Evolutionary conservation across 2,329 filamentous ascomycete species (phyloP), one percentile per base, ranked within the genome.

Genomic region (Trichoderma sp.): DNA sequence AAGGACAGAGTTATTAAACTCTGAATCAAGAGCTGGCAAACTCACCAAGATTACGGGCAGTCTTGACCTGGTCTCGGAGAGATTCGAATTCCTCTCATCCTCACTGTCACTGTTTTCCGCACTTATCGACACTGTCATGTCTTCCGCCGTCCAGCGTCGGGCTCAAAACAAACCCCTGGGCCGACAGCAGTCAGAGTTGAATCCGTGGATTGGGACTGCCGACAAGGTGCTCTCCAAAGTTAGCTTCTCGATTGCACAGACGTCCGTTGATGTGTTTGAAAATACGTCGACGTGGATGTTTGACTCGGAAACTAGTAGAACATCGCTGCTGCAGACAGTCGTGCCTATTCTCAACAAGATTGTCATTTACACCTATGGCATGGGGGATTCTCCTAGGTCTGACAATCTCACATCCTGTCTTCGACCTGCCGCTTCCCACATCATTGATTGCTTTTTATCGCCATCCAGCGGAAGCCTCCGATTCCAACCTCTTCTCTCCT

Each of bases 221-320:
- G 92, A 97, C 75, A 92, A 94, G 78, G 88, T 92, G 51, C 88
- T 97, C 75, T 88, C 89, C 58, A 89, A 89, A 62, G 90, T 95
- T 21, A 85, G 94, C 51, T 84, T 91, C 60, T 90, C 91, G 4
- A 92, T 95, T 76, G 91, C 91, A 7, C 90, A 92, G 75, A 91
- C 91, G 2, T 86, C 93, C 74, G 87, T 97, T 28, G 94, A 97
- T 77, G 88, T 97, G 7, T 92, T 97, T 75, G 94, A 97, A 82
- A 96, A 92, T 80, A 93, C 92, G 47, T 89, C 90, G 34, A 94
- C 91, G 6, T 99, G 95, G 96, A 91, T 91, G 75, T 98, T 97
- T 79, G 86, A 88, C 7, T 86, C 88, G 1, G 86, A 89, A 12
- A 84, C 90, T 30, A 91, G 95, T 75, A 90, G 91, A 57, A 88